Evolutionary conservation across 441 rosid genomes (phyloP), one percentile per base, ranked within the genome.

Genomic region (Gossypium schwendimanii): DNA sequence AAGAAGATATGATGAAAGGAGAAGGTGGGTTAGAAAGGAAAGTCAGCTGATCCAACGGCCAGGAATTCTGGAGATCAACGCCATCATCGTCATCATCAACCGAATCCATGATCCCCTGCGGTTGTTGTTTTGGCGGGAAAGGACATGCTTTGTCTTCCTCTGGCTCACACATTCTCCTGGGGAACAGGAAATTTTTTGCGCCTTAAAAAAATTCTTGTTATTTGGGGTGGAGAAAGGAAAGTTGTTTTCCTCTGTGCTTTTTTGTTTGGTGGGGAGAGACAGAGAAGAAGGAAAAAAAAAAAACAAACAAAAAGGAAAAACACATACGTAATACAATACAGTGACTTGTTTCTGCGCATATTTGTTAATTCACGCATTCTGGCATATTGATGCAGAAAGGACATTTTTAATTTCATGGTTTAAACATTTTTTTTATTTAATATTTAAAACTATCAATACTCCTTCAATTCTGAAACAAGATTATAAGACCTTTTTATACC

Each of bases 1-100:
- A 73, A 17, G 88, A 77, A 52, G 89, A 77, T 44, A 82, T 15
- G 71, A 84, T 63, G 57, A 82, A 61, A 0, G 95, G 91, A 62
- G 97, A 91, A 73, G 79, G 71, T 69, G 88, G 83, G 73, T 78
- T 84, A 2, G 90, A 76, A 12, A 73, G 70, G 72, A 84, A 86
- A 11, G 84, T 70, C 75, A 86, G 79, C 79, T 84, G 94, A 84
- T 91, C 80, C 81, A 87, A 82, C 70, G 94, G 88, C 97, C 97
- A 92, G 0, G 95, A 75, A 26, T 49, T 55, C 28, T 81, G 87
- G 71, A 88, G 87, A 80, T 92, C 94, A 57, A 88, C 80, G 81
- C 88, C 97, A 80, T 89, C 97, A 78, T 92, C 94, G 50, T 87
- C 80, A 81, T 89, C 95, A 80, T 88, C 97, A 78, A 90, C 93